Evolutionary conservation across 2,329 filamentous ascomycete species (phyloP).

Genomic region (Colletotrichum sp.): DNA sequence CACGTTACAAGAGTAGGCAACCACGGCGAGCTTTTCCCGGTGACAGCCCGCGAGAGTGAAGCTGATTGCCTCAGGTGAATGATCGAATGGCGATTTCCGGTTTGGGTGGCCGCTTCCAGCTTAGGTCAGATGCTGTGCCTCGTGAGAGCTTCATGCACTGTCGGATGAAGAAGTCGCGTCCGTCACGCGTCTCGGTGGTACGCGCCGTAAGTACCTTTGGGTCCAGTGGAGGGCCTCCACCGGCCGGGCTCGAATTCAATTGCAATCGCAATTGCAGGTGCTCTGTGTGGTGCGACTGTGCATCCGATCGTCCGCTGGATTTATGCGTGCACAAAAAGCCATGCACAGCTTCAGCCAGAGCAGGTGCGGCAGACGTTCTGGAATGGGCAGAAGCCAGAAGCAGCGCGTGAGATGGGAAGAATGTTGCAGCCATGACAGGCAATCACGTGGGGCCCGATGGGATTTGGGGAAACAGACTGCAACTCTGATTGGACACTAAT

Average conservation of each 20-base stretch:
- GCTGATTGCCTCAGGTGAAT: not conserved
- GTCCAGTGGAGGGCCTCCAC: not conserved
- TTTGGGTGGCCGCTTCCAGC: not conserved
- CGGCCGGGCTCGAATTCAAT: not conserved
- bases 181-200: conserved; percentile 8
- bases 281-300: not conserved
- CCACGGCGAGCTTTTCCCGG: not conserved
- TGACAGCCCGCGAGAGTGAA: not conserved
- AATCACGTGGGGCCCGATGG: conserved; percentile 33
- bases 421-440: conserved; percentile 30
- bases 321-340: not conserved
- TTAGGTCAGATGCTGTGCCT: conserved; percentile 1
- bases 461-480: conserved; percentile 12
- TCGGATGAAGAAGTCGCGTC: conserved; percentile 1
- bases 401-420: not conserved
- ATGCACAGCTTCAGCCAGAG: not conserved
- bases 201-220: not conserved
- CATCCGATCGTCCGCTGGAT: not conserved
- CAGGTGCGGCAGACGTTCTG: not conserved
- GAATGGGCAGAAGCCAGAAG: not conserved
- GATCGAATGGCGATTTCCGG: not conserved
- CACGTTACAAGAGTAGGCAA: not conserved
- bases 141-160: conserved; percentile 9
- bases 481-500: conserved; percentile 28
- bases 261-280: not conserved